Conservation (phyloP, 768 basidiomycete species). For the Hericium rajendrae region DNA sequence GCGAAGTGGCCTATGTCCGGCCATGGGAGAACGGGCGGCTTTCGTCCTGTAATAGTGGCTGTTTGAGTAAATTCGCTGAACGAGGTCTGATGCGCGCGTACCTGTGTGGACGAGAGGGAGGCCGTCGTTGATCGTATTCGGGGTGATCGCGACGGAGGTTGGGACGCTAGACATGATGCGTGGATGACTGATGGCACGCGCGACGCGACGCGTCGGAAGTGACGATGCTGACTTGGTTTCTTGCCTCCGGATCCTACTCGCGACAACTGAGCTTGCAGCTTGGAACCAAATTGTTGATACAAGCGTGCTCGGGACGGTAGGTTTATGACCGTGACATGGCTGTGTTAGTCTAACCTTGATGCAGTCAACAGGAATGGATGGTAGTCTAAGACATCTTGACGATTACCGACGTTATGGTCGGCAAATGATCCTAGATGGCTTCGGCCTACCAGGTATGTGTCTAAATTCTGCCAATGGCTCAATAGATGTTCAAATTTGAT, state of each 20-base stretch:
- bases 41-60: conserved; percentile 20
- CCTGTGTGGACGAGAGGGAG: conserved; percentile 30
- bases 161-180: not conserved
- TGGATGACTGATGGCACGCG: too few relatives aligned
- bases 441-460: conserved; percentile 69
- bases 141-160: not conserved
- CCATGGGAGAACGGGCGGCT: conserved; percentile 49
- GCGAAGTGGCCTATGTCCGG: conserved; percentile 84
- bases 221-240: too few relatives aligned
- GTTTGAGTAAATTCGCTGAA: not conserved
- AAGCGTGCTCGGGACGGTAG: too few relatives aligned
- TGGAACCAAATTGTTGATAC: too few relatives aligned
- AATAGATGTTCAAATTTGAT: conserved; percentile 2
- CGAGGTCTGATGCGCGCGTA: conserved; percentile 10
- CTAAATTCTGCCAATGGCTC: not conserved
- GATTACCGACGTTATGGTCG: conserved; percentile 91
- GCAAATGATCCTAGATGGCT: conserved; percentile 89
- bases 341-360: too few relatives aligned
- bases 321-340: too few relatives aligned
- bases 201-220: too few relatives aligned
- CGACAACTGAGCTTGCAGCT: too few relatives aligned
- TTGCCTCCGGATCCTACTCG: too few relatives aligned
- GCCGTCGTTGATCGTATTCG: conserved; percentile 20
- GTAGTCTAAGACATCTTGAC: conserved; percentile 23
- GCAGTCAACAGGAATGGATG: not conserved